Conservation (phyloP, 2,329 filamentous ascomycete genomes). For the Aspergillus brasiliensis region DNA sequence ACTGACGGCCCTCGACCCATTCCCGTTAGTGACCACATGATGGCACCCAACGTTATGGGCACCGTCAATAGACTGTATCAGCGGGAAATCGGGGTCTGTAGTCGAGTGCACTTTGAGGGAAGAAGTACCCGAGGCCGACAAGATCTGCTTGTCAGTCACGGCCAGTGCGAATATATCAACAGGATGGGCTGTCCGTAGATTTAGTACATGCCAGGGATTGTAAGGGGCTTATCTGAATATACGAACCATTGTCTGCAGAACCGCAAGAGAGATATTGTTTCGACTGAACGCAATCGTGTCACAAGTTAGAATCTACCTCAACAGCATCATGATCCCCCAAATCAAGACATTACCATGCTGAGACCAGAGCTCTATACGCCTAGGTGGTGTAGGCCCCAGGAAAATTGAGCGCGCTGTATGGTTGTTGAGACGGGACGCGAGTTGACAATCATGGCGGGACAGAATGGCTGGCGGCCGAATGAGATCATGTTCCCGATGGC, state of each 20-base stretch:
- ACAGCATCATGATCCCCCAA: background rate
- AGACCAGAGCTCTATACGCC: background rate
- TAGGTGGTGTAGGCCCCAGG: background rate
- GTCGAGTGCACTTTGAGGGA: conserved; percentile 80
- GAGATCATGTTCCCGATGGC: conserved; percentile 7
- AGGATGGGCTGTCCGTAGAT: conserved; percentile 64
- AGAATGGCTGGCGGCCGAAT: background rate
- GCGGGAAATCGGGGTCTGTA: conserved; percentile 68
- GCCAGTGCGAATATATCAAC: conserved; percentile 84
- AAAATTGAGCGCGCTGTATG: background rate
- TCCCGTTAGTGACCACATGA: conserved; percentile 72
- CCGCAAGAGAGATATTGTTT: conserved; percentile 97
- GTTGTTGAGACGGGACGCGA: background rate
- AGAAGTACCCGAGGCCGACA: conserved; percentile 85
- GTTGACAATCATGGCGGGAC: background rate
- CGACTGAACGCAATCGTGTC: conserved; percentile 60
- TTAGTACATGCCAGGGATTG: conserved; percentile 27
- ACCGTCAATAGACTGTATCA: conserved; percentile 75
- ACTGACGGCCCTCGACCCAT: conserved; percentile 74
- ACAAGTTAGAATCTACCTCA: conserved; percentile 6
- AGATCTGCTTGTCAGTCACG: conserved; percentile 69
- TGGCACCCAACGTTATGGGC: conserved; percentile 90
- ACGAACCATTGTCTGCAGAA: conserved; percentile 79
- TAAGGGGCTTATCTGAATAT: background rate
- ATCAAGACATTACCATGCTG: conserved; percentile 3